phyloP scores from a whole-genome alignment of 129 eudicot genomes.

The Gnaphalium uliginosum region DNA sequence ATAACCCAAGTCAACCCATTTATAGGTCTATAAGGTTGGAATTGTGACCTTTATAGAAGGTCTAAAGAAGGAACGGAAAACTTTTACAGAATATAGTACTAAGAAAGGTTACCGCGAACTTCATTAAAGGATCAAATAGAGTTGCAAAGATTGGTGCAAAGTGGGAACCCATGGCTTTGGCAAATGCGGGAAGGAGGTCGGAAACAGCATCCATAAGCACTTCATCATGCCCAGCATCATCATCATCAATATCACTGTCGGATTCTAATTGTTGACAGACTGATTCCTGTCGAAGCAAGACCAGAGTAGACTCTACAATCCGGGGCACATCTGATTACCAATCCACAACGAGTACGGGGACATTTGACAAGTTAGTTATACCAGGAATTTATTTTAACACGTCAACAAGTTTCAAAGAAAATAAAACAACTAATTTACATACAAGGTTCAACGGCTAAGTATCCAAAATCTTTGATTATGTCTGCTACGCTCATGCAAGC shows the following conservation, averaged over 20 bases:
- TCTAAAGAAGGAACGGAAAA: background rate
- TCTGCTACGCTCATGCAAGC: slow-evolving; percentile 91
- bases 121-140: slow-evolving; percentile 82
- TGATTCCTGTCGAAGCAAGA: slow-evolving; percentile 68
- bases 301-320: slow-evolving; percentile 77
- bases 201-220: slow-evolving; percentile 99
- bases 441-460: slow-evolving; percentile 79
- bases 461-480: slow-evolving; percentile 80
- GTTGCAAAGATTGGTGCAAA: slow-evolving; percentile 85
- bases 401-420: background rate
- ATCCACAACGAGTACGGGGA: slow-evolving; percentile 3
- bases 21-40: background rate
- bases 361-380: slow-evolving; percentile 19
- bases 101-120: slow-evolving; percentile 71
- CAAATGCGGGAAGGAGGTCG: slow-evolving; percentile 97
- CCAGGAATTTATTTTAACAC: background rate
- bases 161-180: slow-evolving; percentile 88
- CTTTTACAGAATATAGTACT: slow-evolving; percentile 8
- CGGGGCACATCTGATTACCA: slow-evolving; percentile 58
- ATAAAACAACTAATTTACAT: slow-evolving; percentile 18
- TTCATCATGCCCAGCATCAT: slow-evolving; percentile 86
- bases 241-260: slow-evolving; percentile 88
- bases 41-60: slow-evolving; percentile 9
- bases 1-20: background rate
- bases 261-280: slow-evolving; percentile 87